phyloP scores from a whole-genome alignment of 805 yeast species.

The Saccharomycopsis malanga region DNA sequence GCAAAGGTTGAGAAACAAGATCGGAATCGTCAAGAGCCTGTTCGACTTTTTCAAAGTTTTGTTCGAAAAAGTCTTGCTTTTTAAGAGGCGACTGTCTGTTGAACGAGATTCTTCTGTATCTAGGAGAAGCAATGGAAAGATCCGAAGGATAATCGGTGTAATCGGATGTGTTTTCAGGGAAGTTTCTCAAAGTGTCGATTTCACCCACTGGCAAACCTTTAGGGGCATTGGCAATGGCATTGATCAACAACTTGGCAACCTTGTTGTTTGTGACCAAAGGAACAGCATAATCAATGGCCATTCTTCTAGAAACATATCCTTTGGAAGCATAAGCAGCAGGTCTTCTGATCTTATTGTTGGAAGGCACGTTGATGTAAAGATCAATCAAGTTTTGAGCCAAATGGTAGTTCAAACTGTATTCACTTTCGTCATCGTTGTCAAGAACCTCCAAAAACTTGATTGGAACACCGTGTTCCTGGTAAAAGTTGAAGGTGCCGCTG shows the following conservation, averaged over 20 bases:
- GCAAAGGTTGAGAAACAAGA: conserved; percentile 65
- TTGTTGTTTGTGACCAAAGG: conserved; percentile 97
- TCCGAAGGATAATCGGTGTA: not conserved
- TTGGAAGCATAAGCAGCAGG: conserved; percentile 97
- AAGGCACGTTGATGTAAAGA: conserved; percentile 92
- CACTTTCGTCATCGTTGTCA: conserved; percentile 65
- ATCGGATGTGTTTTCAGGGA: conserved; percentile 10
- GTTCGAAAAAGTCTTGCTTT: conserved; percentile 27
- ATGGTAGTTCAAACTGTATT: conserved; percentile 93
- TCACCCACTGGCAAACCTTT: conserved; percentile 23
- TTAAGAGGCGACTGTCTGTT: conserved; percentile 4
- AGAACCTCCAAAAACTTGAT: conserved; percentile 89
- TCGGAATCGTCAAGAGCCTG: conserved; percentile 57
- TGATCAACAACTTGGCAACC: conserved; percentile 90
- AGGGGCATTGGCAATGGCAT: conserved; percentile 73
- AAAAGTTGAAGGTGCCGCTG: conserved; percentile 98
- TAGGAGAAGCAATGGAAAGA: conserved; percentile 5
- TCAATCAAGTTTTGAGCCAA: conserved; percentile 95
- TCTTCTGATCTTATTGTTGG: conserved; percentile 94
- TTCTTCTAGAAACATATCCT: conserved; percentile 97
- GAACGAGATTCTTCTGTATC: conserved; percentile 17
- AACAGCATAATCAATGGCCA: conserved; percentile 98
- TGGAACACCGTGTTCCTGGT: conserved; percentile 89
- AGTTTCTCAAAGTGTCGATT: conserved; percentile 20
- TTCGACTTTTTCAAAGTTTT: conserved; percentile 31